Conservation (phyloP, 805 yeast species). For the Pichia ethanolica region DNA sequence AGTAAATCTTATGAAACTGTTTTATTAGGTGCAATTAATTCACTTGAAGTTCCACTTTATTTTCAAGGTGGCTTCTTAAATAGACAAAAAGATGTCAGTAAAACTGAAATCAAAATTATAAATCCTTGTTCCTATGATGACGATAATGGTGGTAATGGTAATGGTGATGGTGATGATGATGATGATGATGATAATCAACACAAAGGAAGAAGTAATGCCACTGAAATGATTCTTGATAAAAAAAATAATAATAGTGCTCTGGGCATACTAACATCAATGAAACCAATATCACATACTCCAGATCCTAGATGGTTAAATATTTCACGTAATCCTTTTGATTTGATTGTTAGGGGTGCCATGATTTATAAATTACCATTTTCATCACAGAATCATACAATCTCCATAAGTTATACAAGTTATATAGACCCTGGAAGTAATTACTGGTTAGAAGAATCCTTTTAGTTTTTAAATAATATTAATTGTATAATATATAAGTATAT, state of each 20-base stretch:
- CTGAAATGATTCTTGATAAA: not conserved
- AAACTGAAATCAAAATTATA: conserved; percentile 62
- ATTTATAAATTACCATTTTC: conserved; percentile 68
- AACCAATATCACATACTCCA: conserved; percentile 14
- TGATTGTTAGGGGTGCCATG: conserved; percentile 76
- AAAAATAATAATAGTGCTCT: too few species aligned
- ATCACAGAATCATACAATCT: conserved; percentile 44
- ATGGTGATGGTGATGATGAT: conserved; percentile 7
- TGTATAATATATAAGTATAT: not conserved
- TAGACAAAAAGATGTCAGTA: conserved; percentile 48
- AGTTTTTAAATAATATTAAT: not conserved
- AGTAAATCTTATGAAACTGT: conserved; percentile 39
- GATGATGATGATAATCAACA: not conserved
- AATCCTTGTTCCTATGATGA: conserved; percentile 54
- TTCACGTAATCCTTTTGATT: conserved; percentile 73
- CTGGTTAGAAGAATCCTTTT: too few species aligned
- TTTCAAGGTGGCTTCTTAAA: conserved; percentile 76
- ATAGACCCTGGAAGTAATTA: conserved; percentile 41
- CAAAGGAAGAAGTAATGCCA: not conserved
- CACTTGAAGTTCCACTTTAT: conserved; percentile 62
- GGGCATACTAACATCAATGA: not conserved
- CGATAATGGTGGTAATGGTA: conserved; percentile 7
- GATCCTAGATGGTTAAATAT: conserved; percentile 63
- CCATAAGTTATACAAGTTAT: conserved; percentile 49
- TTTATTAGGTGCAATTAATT: conserved; percentile 59